Base-by-base conservation (phyloP, 139 green algal genomes). In the Picochlorum sp. region DNA sequence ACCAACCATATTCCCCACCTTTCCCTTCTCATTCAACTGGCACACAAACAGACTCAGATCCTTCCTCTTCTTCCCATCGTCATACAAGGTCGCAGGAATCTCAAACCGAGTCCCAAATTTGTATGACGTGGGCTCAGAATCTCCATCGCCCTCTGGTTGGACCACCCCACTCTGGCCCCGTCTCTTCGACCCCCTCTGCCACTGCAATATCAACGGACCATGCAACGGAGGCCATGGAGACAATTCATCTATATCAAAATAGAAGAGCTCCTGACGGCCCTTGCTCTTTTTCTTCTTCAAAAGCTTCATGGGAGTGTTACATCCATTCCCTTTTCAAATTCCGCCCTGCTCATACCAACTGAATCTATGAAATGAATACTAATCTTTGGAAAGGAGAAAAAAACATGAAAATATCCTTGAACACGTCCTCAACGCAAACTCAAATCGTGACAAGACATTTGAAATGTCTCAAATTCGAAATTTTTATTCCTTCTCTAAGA, bases 11-110 rank as follows among this genome's bases (percentile, higher is more conserved):
- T 50, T 65, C 20, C 20, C 20, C 15, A 45, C 58, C 21, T 59
- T 65, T 16, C 58, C 58, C 58, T 50, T 65, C 21, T 65, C 58
- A 23, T 65, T 23, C 21, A 65, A 28, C 23, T 65, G 58, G 13
- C n/a, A 28, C 6, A 65, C 23, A 23, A 65, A 65, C 15, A 65
- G 14, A 32, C 13, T 18, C 13, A 65, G 6, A 16, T 58, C 57
- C 16, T 65, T 65, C n/a, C 20, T 32, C 21, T 65, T 23, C 13
- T 28, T 32, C 7, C 26, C 58, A 57, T 65, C 10, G 6, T 52
- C n/a, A 50, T 65, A 65, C 8, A 65, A 23, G 6, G 58, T 65
- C 11, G 58, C 58, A 28, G 23, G 23, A 2, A 65, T 32, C 58
- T 49, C 23, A 32, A 65, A 54, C 6, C 47, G 58, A 13, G 20